Evolutionary conservation across 352 stramenopile genomes (phyloP).

Genomic region (Pythium aphanidermatum): DNA sequence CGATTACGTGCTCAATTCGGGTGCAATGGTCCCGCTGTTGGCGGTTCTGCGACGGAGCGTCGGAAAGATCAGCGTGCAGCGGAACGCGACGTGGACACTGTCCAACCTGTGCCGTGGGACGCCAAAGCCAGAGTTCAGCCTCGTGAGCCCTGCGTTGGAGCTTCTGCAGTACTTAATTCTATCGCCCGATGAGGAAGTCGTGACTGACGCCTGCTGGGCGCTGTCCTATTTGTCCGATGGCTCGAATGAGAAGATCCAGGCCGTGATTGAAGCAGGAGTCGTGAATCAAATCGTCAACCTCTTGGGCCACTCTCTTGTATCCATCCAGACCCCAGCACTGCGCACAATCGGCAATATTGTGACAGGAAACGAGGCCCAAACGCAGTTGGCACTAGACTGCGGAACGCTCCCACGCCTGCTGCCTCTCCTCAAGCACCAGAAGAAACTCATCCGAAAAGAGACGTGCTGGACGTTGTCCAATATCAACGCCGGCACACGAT

Average conservation of each 20-base stretch:
- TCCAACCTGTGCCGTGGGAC: conserved; percentile 98
- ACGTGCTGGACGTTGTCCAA: conserved; percentile 83
- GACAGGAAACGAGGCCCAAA: conserved; percentile 90
- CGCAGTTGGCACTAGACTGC: conserved; percentile 58
- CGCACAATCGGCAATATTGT: conserved; percentile 98
- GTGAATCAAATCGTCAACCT: conserved; percentile 94
- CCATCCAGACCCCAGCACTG: conserved; percentile 96
- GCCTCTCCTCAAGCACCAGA: conserved; percentile 63
- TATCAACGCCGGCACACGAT: conserved; percentile 62
- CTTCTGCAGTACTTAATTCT: conserved; percentile 96
- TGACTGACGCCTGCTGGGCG: conserved; percentile 99
- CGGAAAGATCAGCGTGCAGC: conserved; percentile 94
- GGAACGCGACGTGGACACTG: conserved; percentile 99
- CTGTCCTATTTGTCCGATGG: conserved; percentile 98
- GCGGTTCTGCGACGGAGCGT: conserved; percentile 48
- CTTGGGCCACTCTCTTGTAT: conserved; percentile 87
- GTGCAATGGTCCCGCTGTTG: conserved; percentile 91
- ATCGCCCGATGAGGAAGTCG: conserved; percentile 95
- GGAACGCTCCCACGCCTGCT: conserved; percentile 45
- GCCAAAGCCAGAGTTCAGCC: conserved; percentile 93
- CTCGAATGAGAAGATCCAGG: conserved; percentile 96
- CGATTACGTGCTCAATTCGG: conserved; percentile 93
- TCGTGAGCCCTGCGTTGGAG: conserved; percentile 90
- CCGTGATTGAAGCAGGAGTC: conserved; percentile 95
- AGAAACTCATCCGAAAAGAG: conserved; percentile 81